These are phyloP conservation scores for Trichomonascaceae sp. DNA, from an alignment of 1,139 yeast species.

Conservation along the genomic window DNA sequence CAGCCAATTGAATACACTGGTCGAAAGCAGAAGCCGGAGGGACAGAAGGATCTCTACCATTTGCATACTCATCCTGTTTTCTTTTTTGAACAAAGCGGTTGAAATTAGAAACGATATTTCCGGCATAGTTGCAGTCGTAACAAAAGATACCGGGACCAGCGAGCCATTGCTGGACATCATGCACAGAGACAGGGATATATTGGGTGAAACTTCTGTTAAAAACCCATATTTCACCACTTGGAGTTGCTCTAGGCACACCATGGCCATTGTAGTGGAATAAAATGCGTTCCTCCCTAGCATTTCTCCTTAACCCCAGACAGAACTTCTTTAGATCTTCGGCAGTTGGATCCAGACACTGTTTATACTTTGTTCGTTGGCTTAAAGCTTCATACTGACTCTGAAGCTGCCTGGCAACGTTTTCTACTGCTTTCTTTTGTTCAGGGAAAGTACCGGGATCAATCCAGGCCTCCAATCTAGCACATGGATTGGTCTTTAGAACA, in stretches of 20 bases:
- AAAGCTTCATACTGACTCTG: slow-evolving; percentile 87
- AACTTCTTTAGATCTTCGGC: slow-evolving; percentile 93
- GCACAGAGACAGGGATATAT: slow-evolving; percentile 89
- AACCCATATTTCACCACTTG: slow-evolving; percentile 98
- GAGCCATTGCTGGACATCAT: slow-evolving; percentile 92
- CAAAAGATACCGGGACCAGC: slow-evolving; percentile 97
- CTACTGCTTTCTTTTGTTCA: slow-evolving; percentile 88
- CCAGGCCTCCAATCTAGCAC: slow-evolving; percentile 92
- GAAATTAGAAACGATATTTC: slow-evolving; percentile 85
- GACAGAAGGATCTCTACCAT: slow-evolving; percentile 29
- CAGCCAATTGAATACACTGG: slow-evolving; percentile 90
- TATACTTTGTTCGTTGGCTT: slow-evolving; percentile 81
- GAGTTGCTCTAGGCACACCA: slow-evolving; percentile 97
- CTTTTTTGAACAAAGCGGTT: slow-evolving; percentile 87
- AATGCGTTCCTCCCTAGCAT: slow-evolving; percentile 81
- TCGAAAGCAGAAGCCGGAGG: slow-evolving; percentile 60
- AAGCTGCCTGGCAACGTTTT: slow-evolving; percentile 79
- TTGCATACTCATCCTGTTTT: slow-evolving; percentile 64
- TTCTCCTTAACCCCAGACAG: slow-evolving; percentile 80
- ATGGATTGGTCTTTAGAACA: slow-evolving; percentile 85
- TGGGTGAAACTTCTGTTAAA: slow-evolving; percentile 96
- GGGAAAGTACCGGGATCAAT: slow-evolving; percentile 79
- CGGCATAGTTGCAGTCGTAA: slow-evolving; percentile 92
- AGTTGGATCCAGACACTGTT: slow-evolving; percentile 87
- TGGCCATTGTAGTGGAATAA: slow-evolving; percentile 96